phyloP scores from a whole-genome alignment of 345 rosid genomes.

The Raphanus raphanistrum region DNA sequence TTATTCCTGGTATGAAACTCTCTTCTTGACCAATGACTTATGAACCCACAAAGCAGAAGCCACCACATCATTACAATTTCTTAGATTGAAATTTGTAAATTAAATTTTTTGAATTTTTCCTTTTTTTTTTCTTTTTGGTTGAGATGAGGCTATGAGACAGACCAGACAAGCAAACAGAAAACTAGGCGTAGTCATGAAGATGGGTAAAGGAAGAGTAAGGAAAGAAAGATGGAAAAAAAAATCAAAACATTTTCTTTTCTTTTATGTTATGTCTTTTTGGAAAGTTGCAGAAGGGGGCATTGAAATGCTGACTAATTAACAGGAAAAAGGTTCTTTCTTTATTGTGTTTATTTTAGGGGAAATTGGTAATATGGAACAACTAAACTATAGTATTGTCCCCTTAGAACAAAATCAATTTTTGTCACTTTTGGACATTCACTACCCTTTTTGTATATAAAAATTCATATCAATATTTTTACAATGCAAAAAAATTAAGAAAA shows the following conservation, averaged over 20 bases:
- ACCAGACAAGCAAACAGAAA: constrained; percentile 37
- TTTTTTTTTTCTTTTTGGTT: constrained; percentile 1
- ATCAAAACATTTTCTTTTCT: background rate
- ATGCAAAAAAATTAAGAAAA: too few relatives aligned
- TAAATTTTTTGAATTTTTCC: constrained; percentile 31
- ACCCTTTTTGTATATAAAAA: too few relatives aligned
- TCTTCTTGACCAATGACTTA: constrained; percentile 69
- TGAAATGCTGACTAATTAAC: constrained; percentile 42
- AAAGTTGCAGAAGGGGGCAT: constrained; percentile 75
- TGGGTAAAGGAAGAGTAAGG: background rate
- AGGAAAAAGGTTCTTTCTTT: constrained; percentile 20
- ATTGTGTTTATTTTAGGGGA: constrained; percentile 14
- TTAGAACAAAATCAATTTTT: too few relatives aligned
- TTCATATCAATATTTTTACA: too few relatives aligned
- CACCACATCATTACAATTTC: constrained; percentile 48
- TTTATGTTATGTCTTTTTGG: constrained; percentile 46
- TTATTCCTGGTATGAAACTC: constrained; percentile 67
- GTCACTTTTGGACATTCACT: too few relatives aligned
- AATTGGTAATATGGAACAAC: too few relatives aligned
- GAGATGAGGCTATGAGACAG: constrained; percentile 23
- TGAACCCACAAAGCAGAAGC: constrained; percentile 78
- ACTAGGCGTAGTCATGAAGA: constrained; percentile 35
- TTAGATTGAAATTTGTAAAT: constrained; percentile 6
- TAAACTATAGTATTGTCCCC: too few relatives aligned
- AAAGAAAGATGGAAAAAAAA: background rate